Evolutionary conservation across 2,329 filamentous ascomycete species (phyloP), one percentile per base, ranked within the genome.

Genomic region (Trichoderma atrobrunneum): DNA sequence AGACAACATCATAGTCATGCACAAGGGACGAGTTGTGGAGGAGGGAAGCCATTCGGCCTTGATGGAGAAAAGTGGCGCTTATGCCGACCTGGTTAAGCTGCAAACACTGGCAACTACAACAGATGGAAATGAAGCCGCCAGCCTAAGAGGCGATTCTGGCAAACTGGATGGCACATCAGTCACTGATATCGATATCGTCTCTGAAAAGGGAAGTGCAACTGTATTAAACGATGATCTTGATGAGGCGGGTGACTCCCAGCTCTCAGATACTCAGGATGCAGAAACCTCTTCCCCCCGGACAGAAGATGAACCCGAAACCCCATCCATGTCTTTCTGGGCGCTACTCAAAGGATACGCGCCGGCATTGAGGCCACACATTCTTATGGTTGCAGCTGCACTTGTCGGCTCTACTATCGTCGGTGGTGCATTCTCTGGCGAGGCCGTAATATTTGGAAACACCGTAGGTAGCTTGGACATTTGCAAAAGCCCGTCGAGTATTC

Each of bases 1-100:
- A 0, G 87, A 92, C 73, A 87, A 88, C 69, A 92, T 93, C 62
- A 82, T 92, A 4, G 90, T 93, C 2, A 82, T 93, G 74, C 83
- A 87, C 5, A 83, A 87, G 57, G 91, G 91, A 0, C 79, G 81
- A 36, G 84, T 90, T 2, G 82, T 90, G 2, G 90, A 93, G 78
- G 81, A 89, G 76, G 91, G 90, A 0, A 88, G 84, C 0, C 90
- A 93, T 70, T 81, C 87, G 2, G 84, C 87, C 26, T 83, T 93
- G 0, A 81, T 92, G 51, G 78, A 79, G 18, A 80, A 81, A 21
- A 84, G 28, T 82, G 87, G n/a, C 7, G 77, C 87, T n/a, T 89
- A 89, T 73, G 81, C 79, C 24, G 79, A 79, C n/a, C 79, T 89
- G 3, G 86, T 87, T 5, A 72, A 74, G 32, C 76, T 79, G 3